Evolutionary conservation across 2,329 filamentous ascomycete genomes (phyloP).

Genomic region (Fusarium bulbicola): DNA sequence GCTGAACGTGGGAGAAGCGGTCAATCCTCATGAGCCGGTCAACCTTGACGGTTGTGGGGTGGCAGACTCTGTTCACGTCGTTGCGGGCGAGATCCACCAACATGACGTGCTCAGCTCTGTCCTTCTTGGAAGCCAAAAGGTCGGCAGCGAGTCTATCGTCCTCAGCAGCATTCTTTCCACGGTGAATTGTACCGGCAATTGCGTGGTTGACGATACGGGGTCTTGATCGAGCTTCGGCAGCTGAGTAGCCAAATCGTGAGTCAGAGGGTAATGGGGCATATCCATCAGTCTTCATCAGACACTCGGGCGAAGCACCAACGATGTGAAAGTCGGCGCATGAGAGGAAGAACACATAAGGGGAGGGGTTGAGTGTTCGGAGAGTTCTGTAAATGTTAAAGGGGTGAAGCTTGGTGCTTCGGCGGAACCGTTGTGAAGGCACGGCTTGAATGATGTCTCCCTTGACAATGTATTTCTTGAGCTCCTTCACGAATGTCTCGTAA

Average conservation of each 20-base stretch:
- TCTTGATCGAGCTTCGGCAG: constrained; percentile 63
- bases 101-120: constrained; percentile 97
- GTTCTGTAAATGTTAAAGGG: constrained; percentile 99
- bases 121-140: constrained; percentile 75
- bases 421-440: constrained; percentile 92
- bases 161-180: constrained; percentile 76
- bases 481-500: constrained; percentile 89
- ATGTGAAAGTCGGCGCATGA: constrained; percentile 93
- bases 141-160: constrained; percentile 80
- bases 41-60: constrained; percentile 87
- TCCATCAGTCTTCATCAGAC: constrained; percentile 78
- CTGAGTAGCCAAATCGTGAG: constrained; percentile 39
- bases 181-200: constrained; percentile 93
- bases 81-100: constrained; percentile 95
- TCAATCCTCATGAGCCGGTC: constrained; percentile 95
- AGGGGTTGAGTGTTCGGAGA: constrained; percentile 95
- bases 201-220: constrained; percentile 94
- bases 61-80: constrained; percentile 95
- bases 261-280: constrained; percentile 38
- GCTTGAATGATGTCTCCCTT: constrained; percentile 97
- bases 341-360: constrained; percentile 96
- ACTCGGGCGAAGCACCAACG: constrained; percentile 92
- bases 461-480: constrained; percentile 89
- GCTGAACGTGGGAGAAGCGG: constrained; percentile 96
- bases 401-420: constrained; percentile 87